Evolutionary conservation across 306 rosid genomes (phyloP).

Genomic region (Aeschynomene evenia): DNA sequence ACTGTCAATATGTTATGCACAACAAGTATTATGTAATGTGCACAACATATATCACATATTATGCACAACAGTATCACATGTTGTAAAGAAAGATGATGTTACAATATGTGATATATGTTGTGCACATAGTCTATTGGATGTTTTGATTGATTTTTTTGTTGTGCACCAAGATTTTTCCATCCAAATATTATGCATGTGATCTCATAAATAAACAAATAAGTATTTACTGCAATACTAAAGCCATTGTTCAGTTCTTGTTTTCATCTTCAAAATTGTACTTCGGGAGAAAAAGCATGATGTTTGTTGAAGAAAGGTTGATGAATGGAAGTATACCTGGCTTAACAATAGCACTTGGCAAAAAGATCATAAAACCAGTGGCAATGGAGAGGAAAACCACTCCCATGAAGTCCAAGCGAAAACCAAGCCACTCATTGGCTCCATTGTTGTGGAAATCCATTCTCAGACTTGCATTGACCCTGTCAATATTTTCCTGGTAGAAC

Average conservation of each 20-base stretch:
- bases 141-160: too few species aligned
- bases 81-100: too few species aligned
- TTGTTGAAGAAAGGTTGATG: background rate
- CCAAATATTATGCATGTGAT: conserved; percentile 2
- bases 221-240: background rate
- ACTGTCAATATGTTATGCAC: too few species aligned
- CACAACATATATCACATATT: too few species aligned
- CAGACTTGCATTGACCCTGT: conserved; percentile 64
- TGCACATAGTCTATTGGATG: too few species aligned
- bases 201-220: background rate
- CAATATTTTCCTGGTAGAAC: conserved; percentile 59
- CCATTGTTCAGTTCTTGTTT: background rate
- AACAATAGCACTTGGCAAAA: conserved; percentile 65
- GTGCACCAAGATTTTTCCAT: too few species aligned
- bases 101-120: too few species aligned
- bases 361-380: conserved; percentile 68
- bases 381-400: conserved; percentile 66
- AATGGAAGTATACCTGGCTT: conserved; percentile 61
- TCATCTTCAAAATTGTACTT: background rate
- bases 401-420: conserved; percentile 68
- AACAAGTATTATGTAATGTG: too few species aligned
- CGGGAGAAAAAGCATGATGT: background rate
- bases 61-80: too few species aligned
- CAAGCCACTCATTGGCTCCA: conserved; percentile 88
- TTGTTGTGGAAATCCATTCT: conserved; percentile 88